Percentiles rank a stretch among this genome's conserved stretches.
Conservation (phyloP, 805 yeast species). For the Barnettozyma salicaria region DNA sequence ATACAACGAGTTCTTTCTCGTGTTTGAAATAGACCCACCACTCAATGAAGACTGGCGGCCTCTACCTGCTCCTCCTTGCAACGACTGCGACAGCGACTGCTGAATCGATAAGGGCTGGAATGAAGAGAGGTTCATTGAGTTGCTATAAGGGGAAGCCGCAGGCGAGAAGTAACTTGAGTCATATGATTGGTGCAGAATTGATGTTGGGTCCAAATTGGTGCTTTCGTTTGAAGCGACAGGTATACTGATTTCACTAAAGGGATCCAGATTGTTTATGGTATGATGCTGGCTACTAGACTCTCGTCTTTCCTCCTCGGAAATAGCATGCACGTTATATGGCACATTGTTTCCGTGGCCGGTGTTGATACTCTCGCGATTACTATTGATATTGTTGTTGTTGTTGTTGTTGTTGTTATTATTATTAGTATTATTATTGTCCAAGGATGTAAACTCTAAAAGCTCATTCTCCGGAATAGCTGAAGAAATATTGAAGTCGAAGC, state of each 20-base stretch:
- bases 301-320: too few relatives aligned
- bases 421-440: slow-evolving; percentile 9
- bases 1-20: slow-evolving; percentile 20
- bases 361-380: background rate
- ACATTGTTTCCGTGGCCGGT: slow-evolving; percentile 3
- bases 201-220: slow-evolving; percentile 9
- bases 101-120: slow-evolving; percentile 17
- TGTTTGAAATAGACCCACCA: slow-evolving; percentile 2
- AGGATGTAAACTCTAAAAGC: slow-evolving; percentile 19
- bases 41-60: slow-evolving; percentile 8
- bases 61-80: too few relatives aligned
- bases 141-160: slow-evolving; percentile 21
- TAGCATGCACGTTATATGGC: too few relatives aligned
- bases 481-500: slow-evolving; percentile 22
- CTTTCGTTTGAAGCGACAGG: background rate
- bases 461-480: slow-evolving; percentile 28
- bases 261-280: slow-evolving; percentile 4
- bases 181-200: slow-evolving; percentile 9
- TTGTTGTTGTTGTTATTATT: slow-evolving; percentile 4
- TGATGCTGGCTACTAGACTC: too few relatives aligned
- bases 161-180: slow-evolving; percentile 19
- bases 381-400: slow-evolving; percentile 4
- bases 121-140: slow-evolving; percentile 15
- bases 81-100: slow-evolving; percentile 5
- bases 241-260: background rate